Evolutionary conservation across 192 early-diverging fungal genomes (phyloP), one percentile per base, ranked within the genome.

Genomic region (Coemansia sp.): DNA sequence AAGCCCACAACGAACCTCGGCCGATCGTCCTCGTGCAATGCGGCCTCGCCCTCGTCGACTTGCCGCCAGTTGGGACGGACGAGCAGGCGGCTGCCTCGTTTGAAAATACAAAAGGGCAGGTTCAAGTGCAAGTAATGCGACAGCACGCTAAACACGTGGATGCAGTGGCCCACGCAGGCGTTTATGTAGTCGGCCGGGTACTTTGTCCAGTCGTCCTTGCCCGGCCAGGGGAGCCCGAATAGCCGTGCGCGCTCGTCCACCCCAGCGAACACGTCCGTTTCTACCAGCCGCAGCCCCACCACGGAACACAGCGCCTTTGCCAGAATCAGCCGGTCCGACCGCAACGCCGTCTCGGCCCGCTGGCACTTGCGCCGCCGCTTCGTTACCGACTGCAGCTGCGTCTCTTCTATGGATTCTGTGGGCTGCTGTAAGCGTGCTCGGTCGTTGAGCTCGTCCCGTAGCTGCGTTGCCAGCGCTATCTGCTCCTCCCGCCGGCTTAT

Each of bases 201-300:
- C 58, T 69, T 68, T 26, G 55, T 48, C 77, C 77, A 80, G 49
- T 74, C 71, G 17, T 68, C 66, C 31, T 21, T 42, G 20, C 67
- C 54, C 3, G 71, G 77, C 77, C 77, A 80, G n/a, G 71, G 60
- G 52, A 80, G 41, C 17, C 71, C 71, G 60, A 70, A 70, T 58
- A 69, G 60, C 34, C 61, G 57, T 23, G 57, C 37, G 16, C 56
- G 40, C 38, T 53, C 63, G 16, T 61, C 64, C 47, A 68, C 55
- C 23, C 52, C 58, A 20, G 56, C 41, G 38, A 66, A 64, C 31
- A 62, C 57, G 34, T 60, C 65, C 12, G 62, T 23, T 21, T 36
- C 36, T 20, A 39, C 60, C 21, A 70, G 50, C 40, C 64, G 71
- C 51, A 80, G 67, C 23, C 68, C 77, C 6, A 74, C 71, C 28